Conservation (phyloP, 163 green algal genomes). For the Trebouxiophyceae sp. region DNA sequence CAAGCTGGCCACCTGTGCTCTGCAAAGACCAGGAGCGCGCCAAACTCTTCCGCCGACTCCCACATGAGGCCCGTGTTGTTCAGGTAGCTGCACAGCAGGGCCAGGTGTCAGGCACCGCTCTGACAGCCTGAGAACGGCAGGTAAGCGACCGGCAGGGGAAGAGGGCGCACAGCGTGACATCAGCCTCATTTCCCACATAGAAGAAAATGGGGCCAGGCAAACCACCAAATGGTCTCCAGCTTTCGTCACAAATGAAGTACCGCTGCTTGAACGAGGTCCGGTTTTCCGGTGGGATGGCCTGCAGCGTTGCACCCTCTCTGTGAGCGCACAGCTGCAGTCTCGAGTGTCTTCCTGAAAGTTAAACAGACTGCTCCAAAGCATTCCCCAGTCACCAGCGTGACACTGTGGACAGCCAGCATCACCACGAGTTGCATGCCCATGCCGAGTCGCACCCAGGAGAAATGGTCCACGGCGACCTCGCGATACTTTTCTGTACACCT, state of each 20-base stretch:
- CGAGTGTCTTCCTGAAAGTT: background rate
- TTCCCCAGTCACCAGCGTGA: background rate
- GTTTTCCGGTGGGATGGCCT: background rate
- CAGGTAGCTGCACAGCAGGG: conserved; percentile 53
- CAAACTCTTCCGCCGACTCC: conserved; percentile 70
- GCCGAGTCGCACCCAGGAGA: conserved; percentile 50
- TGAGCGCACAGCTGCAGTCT: background rate
- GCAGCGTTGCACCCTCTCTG: background rate
- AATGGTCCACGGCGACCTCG: conserved; percentile 66
- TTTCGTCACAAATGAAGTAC: conserved; percentile 71
- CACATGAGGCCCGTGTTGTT: conserved; percentile 90
- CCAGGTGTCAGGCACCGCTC: background rate
- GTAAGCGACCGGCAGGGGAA: background rate
- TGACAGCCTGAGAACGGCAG: background rate
- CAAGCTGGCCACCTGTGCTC: conserved; percentile 63
- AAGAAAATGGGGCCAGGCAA: conserved; percentile 74
- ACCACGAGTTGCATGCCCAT: too few relatives aligned
- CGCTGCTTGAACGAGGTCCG: conserved; percentile 58
- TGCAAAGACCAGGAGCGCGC: conserved; percentile 80
- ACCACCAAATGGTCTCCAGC: conserved; percentile 36
- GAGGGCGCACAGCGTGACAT: conserved; percentile 54
- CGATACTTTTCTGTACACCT: conserved; percentile 41
- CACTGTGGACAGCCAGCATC: background rate
- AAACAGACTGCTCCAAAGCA: background rate
- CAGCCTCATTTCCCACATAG: conserved; percentile 84